Percentiles rank a stretch among this genome's conserved stretches.
These are phyloP conservation scores for Tetrahymena elliotti DNA, from an alignment of 73 alveolate species.

Conservation along the genomic window DNA sequence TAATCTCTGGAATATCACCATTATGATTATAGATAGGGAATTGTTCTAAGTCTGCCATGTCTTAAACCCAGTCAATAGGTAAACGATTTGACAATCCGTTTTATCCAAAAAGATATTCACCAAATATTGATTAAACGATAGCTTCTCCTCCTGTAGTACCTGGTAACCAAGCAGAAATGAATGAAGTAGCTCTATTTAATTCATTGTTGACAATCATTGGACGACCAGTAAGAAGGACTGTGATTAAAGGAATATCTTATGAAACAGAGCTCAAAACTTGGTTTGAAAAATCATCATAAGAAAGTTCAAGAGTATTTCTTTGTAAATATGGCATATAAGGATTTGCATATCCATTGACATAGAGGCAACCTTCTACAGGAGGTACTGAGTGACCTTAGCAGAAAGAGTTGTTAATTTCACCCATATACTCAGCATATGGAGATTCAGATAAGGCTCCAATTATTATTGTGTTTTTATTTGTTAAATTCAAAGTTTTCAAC, in stretches of 20 bases:
- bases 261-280: background rate
- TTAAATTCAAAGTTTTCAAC: background rate
- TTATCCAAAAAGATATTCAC: slow-evolving; percentile 40
- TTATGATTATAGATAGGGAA: slow-evolving; percentile 30
- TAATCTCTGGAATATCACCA: slow-evolving; percentile 16
- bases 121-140: slow-evolving; percentile 19
- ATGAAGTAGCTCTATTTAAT: background rate
- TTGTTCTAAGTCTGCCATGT: slow-evolving; percentile 6
- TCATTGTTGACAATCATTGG: slow-evolving; percentile 29
- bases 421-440: slow-evolving; percentile 58
- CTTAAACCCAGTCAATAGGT: slow-evolving; percentile 38
- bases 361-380: slow-evolving; percentile 37
- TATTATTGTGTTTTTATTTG: slow-evolving; percentile 10
- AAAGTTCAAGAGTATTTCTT: slow-evolving; percentile 9
- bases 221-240: slow-evolving; percentile 44
- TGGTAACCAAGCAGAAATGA: slow-evolving; percentile 52
- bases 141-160: slow-evolving; percentile 60
- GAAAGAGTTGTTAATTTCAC: slow-evolving; percentile 42
- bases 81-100: slow-evolving; percentile 21
- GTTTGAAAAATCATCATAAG: slow-evolving; percentile 7
- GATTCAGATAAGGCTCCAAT: slow-evolving; percentile 30
- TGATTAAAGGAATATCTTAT: slow-evolving; percentile 12
- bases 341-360: slow-evolving; percentile 18
- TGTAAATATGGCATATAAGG: slow-evolving; percentile 13
- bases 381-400: slow-evolving; percentile 3